Evolutionary conservation across 768 basidiomycete genomes (phyloP), one percentile per base, ranked within the genome.

Genomic region (Jaapia argillacea): DNA sequence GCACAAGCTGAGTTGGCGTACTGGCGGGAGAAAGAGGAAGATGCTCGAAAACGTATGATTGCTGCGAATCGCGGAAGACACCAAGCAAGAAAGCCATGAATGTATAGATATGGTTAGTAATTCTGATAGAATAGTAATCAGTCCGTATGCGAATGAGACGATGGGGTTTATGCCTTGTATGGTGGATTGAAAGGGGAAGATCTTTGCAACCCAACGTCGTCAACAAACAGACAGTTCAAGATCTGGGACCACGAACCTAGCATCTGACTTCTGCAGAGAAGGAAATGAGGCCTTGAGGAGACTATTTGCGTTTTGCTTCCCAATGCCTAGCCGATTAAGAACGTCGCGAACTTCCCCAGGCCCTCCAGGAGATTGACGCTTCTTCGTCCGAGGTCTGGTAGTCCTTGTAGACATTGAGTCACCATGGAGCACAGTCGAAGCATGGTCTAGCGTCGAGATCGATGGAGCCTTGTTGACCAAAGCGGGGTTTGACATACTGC

Each of bases 11-110:
- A 97, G 55, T 74, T 91, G 31, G 78, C 77, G 3, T 90, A 81
- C 59, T 96, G 91, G 85, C 74, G 84, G 3, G 79, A 88, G 50
- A 70, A 84, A 44, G 87, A 91, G 54, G 91, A 92, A 55, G 81
- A 87, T 51, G 78, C 86, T 16, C 58, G 71, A 24, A 54, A 70
- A 26, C 54, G 68, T 41, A 48, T 66, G 21, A 45, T 45, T 1
- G 53, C 55, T 3, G 52, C 52, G 18, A 38, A 37, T 13, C 24
- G 43, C 31, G 10, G 62, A 10, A 44, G 52, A 33, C 48, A 39
- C 33, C 41, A 51, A 36, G 13, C 23, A 26, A 37, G 31, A 6
- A 40, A 33, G 16, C n/a, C 24, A 26, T 35, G 36, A 24, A 36
- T 41, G 16, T n/a, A n/a, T n/a, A n/a, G n/a, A n/a, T n/a, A n/a